Percentiles rank a stretch among this genome's conserved stretches.
Evolutionary conservation across 805 yeast species (phyloP).

Genomic region (Lipomyces lipofer): DNA sequence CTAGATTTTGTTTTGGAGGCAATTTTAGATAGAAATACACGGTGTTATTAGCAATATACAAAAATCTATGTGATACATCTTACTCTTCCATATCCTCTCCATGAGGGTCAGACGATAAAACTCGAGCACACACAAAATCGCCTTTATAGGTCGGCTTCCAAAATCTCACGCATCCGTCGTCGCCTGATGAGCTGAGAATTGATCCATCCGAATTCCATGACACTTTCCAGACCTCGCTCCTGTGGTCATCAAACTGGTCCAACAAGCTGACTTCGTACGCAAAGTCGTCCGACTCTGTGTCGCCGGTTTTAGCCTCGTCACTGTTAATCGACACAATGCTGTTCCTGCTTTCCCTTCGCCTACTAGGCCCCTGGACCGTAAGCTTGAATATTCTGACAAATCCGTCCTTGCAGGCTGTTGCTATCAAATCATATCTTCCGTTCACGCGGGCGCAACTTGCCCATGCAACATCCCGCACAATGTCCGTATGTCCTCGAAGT

Average conservation of each 20-base stretch:
- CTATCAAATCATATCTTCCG: constrained; percentile 81
- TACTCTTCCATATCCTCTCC: too few relatives aligned
- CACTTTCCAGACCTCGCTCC: constrained; percentile 93
- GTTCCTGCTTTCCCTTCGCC: constrained; percentile 13
- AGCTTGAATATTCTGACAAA: constrained; percentile 81
- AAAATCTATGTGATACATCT: too few relatives aligned
- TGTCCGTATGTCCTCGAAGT: constrained; percentile 65
- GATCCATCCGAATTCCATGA: constrained; percentile 95
- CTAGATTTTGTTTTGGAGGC: too few relatives aligned
- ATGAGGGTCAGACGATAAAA: too few relatives aligned
- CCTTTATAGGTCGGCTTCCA: constrained; percentile 89
- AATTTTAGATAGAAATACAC: too few relatives aligned
- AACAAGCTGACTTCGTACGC: constrained; percentile 54
- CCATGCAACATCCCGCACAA: constrained; percentile 29
- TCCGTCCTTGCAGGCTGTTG: constrained; percentile 97
- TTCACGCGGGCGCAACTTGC: constrained; percentile 37
- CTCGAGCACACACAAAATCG: constrained; percentile 86
- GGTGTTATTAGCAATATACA: too few relatives aligned
- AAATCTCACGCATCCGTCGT: constrained; percentile 85
- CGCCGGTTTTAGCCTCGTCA: constrained; percentile 16
- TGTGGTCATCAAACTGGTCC: constrained; percentile 72
- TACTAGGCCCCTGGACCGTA: constrained; percentile 30
- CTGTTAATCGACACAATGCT: constrained; percentile 13
- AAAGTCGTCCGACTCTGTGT: constrained; percentile 20
- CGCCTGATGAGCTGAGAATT: constrained; percentile 88